Conservation (phyloP, 768 basidiomycete species). For the Boletus edulis region DNA sequence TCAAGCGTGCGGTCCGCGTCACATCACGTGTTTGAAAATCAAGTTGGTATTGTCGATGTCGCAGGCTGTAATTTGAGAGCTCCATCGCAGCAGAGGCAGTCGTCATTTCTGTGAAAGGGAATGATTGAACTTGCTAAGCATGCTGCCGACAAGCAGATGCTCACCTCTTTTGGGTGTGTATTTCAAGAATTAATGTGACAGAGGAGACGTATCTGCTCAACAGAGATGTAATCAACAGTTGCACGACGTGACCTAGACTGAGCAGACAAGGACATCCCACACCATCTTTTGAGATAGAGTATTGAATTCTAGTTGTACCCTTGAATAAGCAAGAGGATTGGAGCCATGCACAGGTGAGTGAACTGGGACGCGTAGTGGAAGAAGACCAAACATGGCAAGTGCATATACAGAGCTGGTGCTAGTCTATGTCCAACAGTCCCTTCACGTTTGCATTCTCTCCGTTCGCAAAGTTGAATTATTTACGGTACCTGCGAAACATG, state of each 20-base stretch:
- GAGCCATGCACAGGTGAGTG: not conserved
- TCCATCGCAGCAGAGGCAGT: no score
- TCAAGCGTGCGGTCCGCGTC: constrained; percentile 1
- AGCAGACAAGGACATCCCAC: not conserved
- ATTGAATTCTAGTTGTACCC: not conserved
- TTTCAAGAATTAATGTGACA: no score
- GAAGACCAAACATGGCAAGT: constrained; percentile 6
- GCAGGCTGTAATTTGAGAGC: no score
- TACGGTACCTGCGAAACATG: constrained; percentile 25
- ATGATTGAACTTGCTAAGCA: no score
- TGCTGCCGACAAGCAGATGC: not conserved
- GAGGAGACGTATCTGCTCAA: no score
- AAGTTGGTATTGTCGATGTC: not conserved
- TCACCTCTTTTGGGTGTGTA: not conserved
- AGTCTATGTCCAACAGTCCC: constrained; percentile 22
- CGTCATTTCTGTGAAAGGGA: no score
- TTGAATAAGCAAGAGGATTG: not conserved
- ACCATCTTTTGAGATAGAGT: not conserved
- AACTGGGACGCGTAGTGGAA: not conserved
- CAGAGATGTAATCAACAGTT: no score
- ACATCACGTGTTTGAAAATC: constrained; percentile 25
- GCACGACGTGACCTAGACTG: not conserved
- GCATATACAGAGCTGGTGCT: constrained; percentile 22
- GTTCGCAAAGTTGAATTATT: constrained; percentile 10
- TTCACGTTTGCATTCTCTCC: not conserved